Evolutionary conservation across 495 filamentous ascomycete species (phyloP), one percentile per base, ranked within the genome.

Genomic region (Chaetomium cochliodes): DNA sequence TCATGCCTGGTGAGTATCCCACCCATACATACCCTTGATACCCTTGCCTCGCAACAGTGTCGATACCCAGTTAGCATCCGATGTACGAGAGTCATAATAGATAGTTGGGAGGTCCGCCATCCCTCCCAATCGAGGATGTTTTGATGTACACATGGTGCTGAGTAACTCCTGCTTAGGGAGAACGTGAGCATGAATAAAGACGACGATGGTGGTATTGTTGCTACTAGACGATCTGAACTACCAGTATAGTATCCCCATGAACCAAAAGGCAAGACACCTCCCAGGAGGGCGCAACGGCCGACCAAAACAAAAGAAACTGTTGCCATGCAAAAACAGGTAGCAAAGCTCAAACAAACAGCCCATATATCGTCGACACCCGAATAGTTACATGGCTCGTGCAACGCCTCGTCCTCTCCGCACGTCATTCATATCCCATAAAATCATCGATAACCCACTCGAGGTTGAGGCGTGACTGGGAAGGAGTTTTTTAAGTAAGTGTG

Each of bases 1-100:
- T 37, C 33, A 37, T 66, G 50, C 65, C 68, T 59, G 49, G 67
- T 69, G 28, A 69, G 67, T 63, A 58, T 58, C 60, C 60, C 64
- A 37, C 33, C 33, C 33, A 33, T 37, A 37, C 9, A 63, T 61
- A 26, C 49, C 64, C 60, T 28, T 28, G 61, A 64, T 66, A 47
- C 42, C 50, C 53, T n/a, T 42, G 41, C 58, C 20, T 54, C 57
- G 39, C 33, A 26, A 51, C 33, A 60, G 54, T 51, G 50, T 55
- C 44, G 49, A 69, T 69, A 63, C 63, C 66, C 62, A 56, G 28
- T 60, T 28, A 30, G 49, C 33, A 12, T 6, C 47, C 47, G 39
- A 51, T 69, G 67, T 69, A 64, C 63, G 63, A 69, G 28, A 69
- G 28, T 59, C 60, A 37, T 60, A 52, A 50, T 52, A 57, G 46